phyloP scores from a whole-genome alignment of 192 early-diverging fungal genomes.

The Gigaspora rosea region DNA sequence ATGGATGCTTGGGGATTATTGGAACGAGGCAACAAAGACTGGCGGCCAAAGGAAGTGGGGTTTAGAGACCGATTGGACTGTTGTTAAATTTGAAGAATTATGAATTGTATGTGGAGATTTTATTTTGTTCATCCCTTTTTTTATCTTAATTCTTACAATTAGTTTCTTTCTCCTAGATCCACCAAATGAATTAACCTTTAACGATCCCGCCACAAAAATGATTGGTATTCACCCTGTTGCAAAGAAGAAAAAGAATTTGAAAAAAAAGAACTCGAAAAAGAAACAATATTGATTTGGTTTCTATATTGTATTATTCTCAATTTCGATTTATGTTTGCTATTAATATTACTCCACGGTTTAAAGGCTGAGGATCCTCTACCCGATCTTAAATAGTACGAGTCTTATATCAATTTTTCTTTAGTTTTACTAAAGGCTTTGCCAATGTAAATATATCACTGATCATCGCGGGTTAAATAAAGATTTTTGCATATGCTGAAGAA shows the following conservation, averaged over 20 bases:
- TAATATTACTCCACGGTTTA: not conserved
- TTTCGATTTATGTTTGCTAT: not conserved
- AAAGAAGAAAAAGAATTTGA: constrained; percentile 25
- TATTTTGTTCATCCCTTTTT: constrained; percentile 28
- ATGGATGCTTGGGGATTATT: constrained; percentile 26
- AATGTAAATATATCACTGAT: too few species aligned
- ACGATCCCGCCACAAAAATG: constrained; percentile 23
- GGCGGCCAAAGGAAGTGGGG: constrained; percentile 2
- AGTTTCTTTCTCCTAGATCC: constrained; percentile 28
- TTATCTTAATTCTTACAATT: constrained; percentile 27
- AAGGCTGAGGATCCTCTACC: too few species aligned
- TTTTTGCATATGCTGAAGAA: too few species aligned
- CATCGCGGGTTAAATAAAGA: too few species aligned
- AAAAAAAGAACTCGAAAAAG: constrained; percentile 31
- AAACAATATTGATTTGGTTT: constrained; percentile 26
- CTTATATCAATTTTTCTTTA: too few species aligned
- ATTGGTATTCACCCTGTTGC: constrained; percentile 25
- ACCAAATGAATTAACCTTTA: constrained; percentile 23
- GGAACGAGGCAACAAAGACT: constrained; percentile 26
- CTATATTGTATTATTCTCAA: constrained; percentile 14
- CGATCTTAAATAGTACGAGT: too few species aligned
- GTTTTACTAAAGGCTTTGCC: too few species aligned
- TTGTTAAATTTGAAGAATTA: constrained; percentile 28
- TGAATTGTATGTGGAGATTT: constrained; percentile 26
- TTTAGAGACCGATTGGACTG: constrained; percentile 24